These are phyloP conservation scores for Neoarthrinium moseri DNA, from an alignment of 2,329 filamentous ascomycete genomes.

Conservation along the genomic window DNA sequence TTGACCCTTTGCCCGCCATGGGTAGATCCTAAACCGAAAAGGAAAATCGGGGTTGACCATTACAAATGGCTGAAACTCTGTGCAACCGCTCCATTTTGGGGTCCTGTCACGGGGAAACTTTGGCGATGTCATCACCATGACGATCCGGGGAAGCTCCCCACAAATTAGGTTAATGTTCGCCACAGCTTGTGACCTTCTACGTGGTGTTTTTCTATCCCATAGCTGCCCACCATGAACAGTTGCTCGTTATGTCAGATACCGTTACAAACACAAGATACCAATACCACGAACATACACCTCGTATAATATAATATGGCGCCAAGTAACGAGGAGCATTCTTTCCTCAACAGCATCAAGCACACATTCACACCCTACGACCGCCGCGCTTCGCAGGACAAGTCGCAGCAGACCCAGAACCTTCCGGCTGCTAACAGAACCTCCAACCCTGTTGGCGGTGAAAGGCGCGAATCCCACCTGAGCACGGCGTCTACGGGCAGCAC, in stretches of 20 bases:
- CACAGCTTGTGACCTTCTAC: background rate
- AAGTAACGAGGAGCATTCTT: background rate
- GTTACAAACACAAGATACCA: background rate
- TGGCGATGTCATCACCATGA: no score
- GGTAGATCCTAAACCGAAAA: no score
- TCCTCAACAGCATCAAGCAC: background rate
- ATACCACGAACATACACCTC: no score
- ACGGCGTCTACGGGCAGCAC: background rate
- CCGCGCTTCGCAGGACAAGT: background rate
- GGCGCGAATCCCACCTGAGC: background rate
- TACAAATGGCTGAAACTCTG: slow-evolving; percentile 9
- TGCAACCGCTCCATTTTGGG: background rate
- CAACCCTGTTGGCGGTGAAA: no score
- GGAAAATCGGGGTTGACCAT: background rate
- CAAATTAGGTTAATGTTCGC: background rate
- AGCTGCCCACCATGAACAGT: background rate
- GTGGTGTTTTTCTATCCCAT: background rate
- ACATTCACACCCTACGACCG: slow-evolving; percentile 1
- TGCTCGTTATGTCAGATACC: background rate
- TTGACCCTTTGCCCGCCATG: background rate
- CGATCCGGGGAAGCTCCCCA: background rate
- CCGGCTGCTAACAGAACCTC: background rate
- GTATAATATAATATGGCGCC: background rate
- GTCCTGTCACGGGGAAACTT: no score
- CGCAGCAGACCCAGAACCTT: background rate